Conservation (phyloP, 352 stramenopile genomes). For the Globisporangium rhizosaccharum region DNA sequence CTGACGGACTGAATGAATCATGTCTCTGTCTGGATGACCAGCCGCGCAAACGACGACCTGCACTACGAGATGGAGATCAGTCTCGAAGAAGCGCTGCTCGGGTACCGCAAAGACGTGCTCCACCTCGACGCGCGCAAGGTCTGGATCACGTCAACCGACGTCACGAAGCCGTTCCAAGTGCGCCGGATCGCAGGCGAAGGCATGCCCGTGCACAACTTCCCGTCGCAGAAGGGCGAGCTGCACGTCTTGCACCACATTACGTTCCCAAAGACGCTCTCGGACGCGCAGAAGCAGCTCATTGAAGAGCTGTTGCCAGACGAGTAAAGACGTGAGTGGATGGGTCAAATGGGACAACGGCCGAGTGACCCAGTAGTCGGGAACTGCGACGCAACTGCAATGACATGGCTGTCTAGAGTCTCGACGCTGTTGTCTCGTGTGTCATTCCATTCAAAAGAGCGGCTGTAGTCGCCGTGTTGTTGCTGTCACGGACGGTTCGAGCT, state of each 20-base stretch:
- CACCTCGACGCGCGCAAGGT: constrained; percentile 94
- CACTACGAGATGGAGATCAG: constrained; percentile 94
- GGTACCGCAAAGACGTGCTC: constrained; percentile 89
- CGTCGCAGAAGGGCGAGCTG: constrained; percentile 89
- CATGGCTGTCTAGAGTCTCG: background rate
- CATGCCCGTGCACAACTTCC: constrained; percentile 93
- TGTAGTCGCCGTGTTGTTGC: constrained; percentile 26
- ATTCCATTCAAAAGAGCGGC: constrained; percentile 22
- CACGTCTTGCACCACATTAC: constrained; percentile 94
- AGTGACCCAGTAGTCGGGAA: background rate
- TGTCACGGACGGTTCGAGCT: constrained; percentile 6
- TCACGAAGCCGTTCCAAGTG: constrained; percentile 93
- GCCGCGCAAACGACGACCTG: constrained; percentile 92
- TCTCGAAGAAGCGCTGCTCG: constrained; percentile 94
- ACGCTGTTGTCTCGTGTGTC: background rate
- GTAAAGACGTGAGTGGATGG: background rate
- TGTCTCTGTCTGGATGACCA: constrained; percentile 11
- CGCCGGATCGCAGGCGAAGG: constrained; percentile 90
- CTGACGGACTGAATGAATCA: too few species aligned
- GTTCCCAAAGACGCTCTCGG: constrained; percentile 88
- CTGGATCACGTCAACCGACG: constrained; percentile 65
- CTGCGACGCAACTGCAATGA: background rate
- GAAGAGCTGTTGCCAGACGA: constrained; percentile 34
- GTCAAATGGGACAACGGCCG: background rate
- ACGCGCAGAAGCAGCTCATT: constrained; percentile 83